A percentile compares a stretch with the other conserved stretches of the same genome.
Conservation (phyloP, 768 basidiomycete genomes). For the Naganishia onofrii region DNA sequence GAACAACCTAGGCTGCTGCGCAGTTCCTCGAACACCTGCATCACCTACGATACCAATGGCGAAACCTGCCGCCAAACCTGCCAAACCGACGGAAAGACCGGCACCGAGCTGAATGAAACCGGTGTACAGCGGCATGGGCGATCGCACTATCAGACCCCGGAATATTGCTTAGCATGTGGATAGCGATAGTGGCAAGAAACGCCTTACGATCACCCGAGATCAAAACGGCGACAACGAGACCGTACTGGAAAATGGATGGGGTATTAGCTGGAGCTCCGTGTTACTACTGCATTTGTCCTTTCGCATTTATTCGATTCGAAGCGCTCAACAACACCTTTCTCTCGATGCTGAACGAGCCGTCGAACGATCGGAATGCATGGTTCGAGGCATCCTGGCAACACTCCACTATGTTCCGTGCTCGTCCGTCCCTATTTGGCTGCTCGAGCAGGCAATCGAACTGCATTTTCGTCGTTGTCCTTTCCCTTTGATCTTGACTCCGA, state of each 20-base stretch:
- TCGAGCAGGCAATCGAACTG: too few relatives aligned
- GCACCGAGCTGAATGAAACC: slow-evolving; percentile 62
- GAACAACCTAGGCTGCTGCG: slow-evolving; percentile 89
- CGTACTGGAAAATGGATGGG: slow-evolving; percentile 61
- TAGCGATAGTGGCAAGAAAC: background rate
- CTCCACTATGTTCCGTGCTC: too few relatives aligned
- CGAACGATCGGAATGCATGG: too few relatives aligned
- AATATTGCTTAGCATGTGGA: background rate
- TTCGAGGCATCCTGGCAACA: too few relatives aligned
- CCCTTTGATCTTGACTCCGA: background rate
- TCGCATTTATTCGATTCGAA: too few relatives aligned
- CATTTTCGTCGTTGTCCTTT: too few relatives aligned
- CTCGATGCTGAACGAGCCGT: too few relatives aligned
- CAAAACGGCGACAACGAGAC: slow-evolving; percentile 97
- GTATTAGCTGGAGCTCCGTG: background rate
- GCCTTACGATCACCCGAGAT: slow-evolving; percentile 80
- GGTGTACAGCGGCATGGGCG: slow-evolving; percentile 82
- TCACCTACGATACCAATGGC: slow-evolving; percentile 93
- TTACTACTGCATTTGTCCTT: too few relatives aligned
- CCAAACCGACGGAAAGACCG: slow-evolving; percentile 94
- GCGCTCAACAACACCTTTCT: too few relatives aligned
- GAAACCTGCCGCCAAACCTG: slow-evolving; percentile 56
- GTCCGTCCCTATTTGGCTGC: too few relatives aligned
- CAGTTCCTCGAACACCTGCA: slow-evolving; percentile 95
- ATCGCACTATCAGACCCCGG: slow-evolving; percentile 58